phyloP scores from a whole-genome alignment of 805 yeast genomes.

The Vanderwaltozyma verrucispora region DNA sequence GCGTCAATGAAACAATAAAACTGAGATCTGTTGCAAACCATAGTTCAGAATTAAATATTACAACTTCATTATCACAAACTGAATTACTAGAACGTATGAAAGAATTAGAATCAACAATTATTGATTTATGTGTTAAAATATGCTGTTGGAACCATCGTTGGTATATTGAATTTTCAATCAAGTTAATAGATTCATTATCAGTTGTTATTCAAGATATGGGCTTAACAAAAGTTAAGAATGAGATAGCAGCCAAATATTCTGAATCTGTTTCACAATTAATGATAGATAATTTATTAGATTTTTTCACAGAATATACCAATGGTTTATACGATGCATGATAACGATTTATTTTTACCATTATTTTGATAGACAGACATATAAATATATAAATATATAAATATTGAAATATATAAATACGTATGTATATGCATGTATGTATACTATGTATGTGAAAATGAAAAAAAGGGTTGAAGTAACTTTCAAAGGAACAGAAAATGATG shows the following conservation, averaged over 20 bases:
- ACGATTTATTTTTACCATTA: no score
- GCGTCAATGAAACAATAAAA: slow-evolving; percentile 38
- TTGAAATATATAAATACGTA: no score
- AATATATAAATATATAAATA: no score
- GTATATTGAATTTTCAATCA: slow-evolving; percentile 85
- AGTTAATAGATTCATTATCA: slow-evolving; percentile 44
- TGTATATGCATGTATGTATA: no score
- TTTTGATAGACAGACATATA: no score
- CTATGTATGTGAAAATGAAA: no score
- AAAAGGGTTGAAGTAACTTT: no score
- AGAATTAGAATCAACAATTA: slow-evolving; percentile 41
- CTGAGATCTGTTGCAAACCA: slow-evolving; percentile 13
- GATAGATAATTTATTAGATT: slow-evolving; percentile 21
- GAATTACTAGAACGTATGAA: slow-evolving; percentile 27
- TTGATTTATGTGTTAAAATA: slow-evolving; percentile 63
- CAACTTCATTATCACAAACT: slow-evolving; percentile 20
- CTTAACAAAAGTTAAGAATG: slow-evolving; percentile 60
- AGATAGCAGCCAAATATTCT: slow-evolving; percentile 57
- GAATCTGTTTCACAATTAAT: slow-evolving; percentile 27
- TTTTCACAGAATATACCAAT: slow-evolving; percentile 20
- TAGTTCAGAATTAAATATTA: slow-evolving; percentile 3
- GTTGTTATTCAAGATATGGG: slow-evolving; percentile 69
- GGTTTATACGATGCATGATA: slow-evolving; percentile 20
- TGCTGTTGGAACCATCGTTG: slow-evolving; percentile 98
- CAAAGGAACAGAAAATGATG: no score